Conservation (phyloP, 148 eudicot genomes). For the Rheum nobile region DNA sequence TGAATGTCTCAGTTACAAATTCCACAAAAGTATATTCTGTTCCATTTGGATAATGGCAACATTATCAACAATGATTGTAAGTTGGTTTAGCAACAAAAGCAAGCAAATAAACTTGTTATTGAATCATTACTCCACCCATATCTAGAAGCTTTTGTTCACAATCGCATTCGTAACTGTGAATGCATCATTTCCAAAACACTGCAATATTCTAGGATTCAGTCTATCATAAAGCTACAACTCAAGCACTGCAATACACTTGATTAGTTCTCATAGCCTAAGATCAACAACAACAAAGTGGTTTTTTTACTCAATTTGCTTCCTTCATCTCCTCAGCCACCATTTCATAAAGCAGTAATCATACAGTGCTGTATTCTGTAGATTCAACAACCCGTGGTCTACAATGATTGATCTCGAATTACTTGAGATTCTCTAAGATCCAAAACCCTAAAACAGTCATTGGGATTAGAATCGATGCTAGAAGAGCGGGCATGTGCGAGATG, state of each 20-base stretch:
- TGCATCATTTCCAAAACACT: neutral
- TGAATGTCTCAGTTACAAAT: neutral
- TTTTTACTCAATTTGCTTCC: neutral
- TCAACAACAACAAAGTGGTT: neutral
- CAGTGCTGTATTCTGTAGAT: neutral
- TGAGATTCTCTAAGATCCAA: neutral
- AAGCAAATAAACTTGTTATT: neutral
- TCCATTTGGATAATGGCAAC: neutral
- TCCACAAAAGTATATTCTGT: neutral
- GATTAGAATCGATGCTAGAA: neutral
- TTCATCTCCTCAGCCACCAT: neutral
- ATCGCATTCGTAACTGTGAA: neutral
- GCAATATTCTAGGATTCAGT: neutral
- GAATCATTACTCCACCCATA: neutral
- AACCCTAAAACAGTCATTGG: neutral
- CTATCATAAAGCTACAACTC: neutral
- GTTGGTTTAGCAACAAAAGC: neutral
- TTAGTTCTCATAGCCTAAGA: neutral
- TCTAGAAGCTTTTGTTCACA: neutral
- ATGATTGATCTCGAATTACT: neutral
- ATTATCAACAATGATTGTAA: neutral
- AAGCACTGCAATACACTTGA: neutral
- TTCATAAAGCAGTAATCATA: neutral
- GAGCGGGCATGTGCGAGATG: neutral
- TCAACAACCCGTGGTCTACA: neutral